Conservation (phyloP, 1,284 basidiomycete species). For the Tranzscheliella williamsii region DNA sequence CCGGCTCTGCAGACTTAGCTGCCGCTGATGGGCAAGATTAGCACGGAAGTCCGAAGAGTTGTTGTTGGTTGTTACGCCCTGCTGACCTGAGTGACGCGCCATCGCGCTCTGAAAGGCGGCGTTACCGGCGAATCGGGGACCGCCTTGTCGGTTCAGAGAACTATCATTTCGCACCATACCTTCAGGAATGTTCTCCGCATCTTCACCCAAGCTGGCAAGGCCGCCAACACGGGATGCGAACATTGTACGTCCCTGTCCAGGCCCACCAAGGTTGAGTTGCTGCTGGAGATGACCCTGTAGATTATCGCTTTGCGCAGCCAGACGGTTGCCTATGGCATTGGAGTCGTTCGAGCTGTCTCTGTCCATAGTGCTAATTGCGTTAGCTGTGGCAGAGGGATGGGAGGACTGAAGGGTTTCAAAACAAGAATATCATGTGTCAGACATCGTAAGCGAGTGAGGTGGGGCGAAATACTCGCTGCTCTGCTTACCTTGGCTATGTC, state of each 20-base stretch:
- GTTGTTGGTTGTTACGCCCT: slow-evolving; percentile 3
- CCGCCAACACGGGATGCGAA: slow-evolving; percentile 34
- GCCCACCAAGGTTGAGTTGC: slow-evolving; percentile 38
- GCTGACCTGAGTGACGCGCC: slow-evolving; percentile 41
- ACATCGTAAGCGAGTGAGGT: no score
- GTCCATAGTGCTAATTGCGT: slow-evolving; percentile 18
- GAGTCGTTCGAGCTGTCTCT: slow-evolving; percentile 26
- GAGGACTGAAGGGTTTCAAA: no score
- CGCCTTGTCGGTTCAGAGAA: slow-evolving; percentile 25
- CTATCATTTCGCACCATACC: slow-evolving; percentile 4
- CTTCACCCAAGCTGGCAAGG: slow-evolving; percentile 50
- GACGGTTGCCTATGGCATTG: slow-evolving; percentile 28
- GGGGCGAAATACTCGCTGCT: no score
- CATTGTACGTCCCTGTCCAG: slow-evolving; percentile 23
- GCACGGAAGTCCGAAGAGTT: slow-evolving; percentile 21
- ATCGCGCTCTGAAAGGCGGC: slow-evolving; percentile 53
- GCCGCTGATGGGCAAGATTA: slow-evolving; percentile 39
- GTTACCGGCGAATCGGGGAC: slow-evolving; percentile 52
- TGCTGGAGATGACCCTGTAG: slow-evolving; percentile 50
- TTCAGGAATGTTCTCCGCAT: slow-evolving; percentile 29
- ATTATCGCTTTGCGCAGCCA: slow-evolving; percentile 49
- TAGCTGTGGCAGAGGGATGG: no score
- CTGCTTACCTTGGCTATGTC: no score
- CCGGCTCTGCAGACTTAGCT: slow-evolving; percentile 44
- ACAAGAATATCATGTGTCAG: no score